Base-by-base conservation (phyloP, 805 yeast genomes). In the Metschnikowia similis region DNA sequence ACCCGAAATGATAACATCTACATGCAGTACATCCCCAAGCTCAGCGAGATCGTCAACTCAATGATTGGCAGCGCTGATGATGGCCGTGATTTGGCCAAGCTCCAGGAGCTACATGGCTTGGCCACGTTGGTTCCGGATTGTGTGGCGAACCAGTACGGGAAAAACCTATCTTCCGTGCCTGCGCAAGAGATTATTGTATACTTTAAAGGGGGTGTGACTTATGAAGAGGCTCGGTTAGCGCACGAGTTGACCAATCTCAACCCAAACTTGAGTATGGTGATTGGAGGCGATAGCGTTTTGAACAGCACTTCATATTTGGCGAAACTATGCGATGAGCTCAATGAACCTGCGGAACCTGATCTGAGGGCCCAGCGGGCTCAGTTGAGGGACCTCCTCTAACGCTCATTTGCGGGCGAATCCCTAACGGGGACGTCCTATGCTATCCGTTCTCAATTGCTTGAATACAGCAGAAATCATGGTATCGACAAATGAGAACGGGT, bases 21-120 rank as follows among this genome's bases (percentile, higher is more conserved):
- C 70, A 90, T 96, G 85, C 99, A 94, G 70, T 96, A 91, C 62
- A 74, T 81, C 40, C 96, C 99, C 7, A 74, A 88, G 48, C 67
- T 94, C 43, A 83, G 81, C 52, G 69, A 66, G 13, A 55, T 66
- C n/a, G 56, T 73, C 48, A 54, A 58, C 10, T 56, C 46, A 39
- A 47, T 71, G 38, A 48, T 48, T 41, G 49, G 53, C 6, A 38
- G 36, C 10, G 35, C 48, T n/a, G 45, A 49, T 14, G 54, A 50
- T 26, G 47, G 46, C 6, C 40, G 46, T 7, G 46, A 43, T 16
- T 35, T 43, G 38, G 39, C 49, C 11, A 56, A 38, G 45, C 39
- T 21, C 29, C 48, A 45, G 31, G 48, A 53, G 14, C 45, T 46
- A 8, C 43, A 35, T n/a, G 56, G 53, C 6, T 53, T 69, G 17